phyloP scores from a whole-genome alignment of 371 early-diverging fungal species.

The Gilbertella persicaria region DNA sequence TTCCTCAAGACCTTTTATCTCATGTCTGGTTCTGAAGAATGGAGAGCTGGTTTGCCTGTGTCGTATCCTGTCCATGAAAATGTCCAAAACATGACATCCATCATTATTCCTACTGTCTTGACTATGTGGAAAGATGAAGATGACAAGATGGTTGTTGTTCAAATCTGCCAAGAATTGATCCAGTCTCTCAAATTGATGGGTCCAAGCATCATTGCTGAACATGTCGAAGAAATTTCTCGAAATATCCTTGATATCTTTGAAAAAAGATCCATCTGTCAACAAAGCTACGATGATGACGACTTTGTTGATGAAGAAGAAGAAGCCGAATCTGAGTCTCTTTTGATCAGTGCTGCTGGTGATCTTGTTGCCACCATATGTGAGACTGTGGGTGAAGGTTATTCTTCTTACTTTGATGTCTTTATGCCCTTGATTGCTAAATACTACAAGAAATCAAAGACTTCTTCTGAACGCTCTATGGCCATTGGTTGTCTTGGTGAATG shows the following conservation, averaged over 20 bases:
- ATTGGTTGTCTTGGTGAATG: slow-evolving; percentile 88
- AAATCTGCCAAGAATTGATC: slow-evolving; percentile 72
- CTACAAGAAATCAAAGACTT: slow-evolving; percentile 72
- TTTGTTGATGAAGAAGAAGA: slow-evolving; percentile 79
- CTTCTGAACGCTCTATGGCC: slow-evolving; percentile 87
- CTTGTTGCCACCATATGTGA: slow-evolving; percentile 77
- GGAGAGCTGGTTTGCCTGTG: slow-evolving; percentile 75
- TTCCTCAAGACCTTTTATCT: slow-evolving; percentile 76
- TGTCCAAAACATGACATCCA: slow-evolving; percentile 67
- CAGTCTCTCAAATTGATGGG: slow-evolving; percentile 75
- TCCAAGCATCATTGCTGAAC: slow-evolving; percentile 75
- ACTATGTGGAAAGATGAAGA: slow-evolving; percentile 81
- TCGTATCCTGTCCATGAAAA: slow-evolving; percentile 72
- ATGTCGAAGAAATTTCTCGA: slow-evolving; percentile 60
- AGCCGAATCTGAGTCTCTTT: slow-evolving; percentile 81
- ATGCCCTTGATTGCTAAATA: slow-evolving; percentile 82
- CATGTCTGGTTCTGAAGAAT: slow-evolving; percentile 64
- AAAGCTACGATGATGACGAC: slow-evolving; percentile 72
- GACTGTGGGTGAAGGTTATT: slow-evolving; percentile 75
- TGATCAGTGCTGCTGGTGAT: slow-evolving; percentile 83
- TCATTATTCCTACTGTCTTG: slow-evolving; percentile 72
- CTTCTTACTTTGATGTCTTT: slow-evolving; percentile 72
- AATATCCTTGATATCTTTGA: slow-evolving; percentile 72
- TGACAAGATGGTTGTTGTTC: slow-evolving; percentile 78
- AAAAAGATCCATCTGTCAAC: slow-evolving; percentile 83